Percentiles rank a stretch among this genome's conserved stretches.
These are phyloP conservation scores for Diphasiastrum complanatum DNA, from an alignment of 83 land plant genomes.

Conservation along the genomic window DNA sequence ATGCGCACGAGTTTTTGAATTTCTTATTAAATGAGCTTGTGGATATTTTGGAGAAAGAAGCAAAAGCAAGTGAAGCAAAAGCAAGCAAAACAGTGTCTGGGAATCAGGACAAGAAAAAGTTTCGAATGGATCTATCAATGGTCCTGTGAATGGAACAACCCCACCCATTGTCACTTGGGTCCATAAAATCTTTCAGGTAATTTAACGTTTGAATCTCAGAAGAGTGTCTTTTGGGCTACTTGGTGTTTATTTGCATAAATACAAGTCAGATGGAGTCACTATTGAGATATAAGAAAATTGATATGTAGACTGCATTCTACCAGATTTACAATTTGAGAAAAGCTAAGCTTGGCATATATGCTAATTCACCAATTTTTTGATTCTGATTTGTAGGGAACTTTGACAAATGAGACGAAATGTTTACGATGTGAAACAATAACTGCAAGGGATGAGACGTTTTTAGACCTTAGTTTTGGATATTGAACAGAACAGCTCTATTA, in stretches of 20 bases:
- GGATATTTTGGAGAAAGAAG: constrained; percentile 90
- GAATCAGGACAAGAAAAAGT: constrained; percentile 44
- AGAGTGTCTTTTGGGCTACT: no score
- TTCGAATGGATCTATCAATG: constrained; percentile 58
- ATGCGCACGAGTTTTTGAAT: constrained; percentile 92
- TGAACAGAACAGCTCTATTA: constrained; percentile 87
- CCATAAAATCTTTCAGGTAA: constrained; percentile 91
- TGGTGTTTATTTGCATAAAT: no score
- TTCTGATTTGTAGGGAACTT: constrained; percentile 61
- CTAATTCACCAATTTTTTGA: no score
- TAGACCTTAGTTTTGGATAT: constrained; percentile 83
- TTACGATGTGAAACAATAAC: constrained; percentile 81
- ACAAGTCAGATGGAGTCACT: no score
- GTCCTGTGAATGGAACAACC: constrained; percentile 53
- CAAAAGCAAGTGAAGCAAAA: constrained; percentile 23
- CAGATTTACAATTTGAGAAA: no score
- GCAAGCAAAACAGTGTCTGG: constrained; percentile 38
- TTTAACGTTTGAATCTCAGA: no score
- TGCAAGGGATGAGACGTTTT: constrained; percentile 80
- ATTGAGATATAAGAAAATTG: no score
- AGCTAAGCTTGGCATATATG: no score
- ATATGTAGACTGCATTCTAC: no score
- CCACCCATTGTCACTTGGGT: constrained; percentile 86
- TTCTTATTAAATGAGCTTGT: constrained; percentile 89
- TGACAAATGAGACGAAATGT: constrained; percentile 84